These are phyloP conservation scores for Blastobotrys serpentis DNA, from an alignment of 1,139 yeast genomes.

Conservation along the genomic window DNA sequence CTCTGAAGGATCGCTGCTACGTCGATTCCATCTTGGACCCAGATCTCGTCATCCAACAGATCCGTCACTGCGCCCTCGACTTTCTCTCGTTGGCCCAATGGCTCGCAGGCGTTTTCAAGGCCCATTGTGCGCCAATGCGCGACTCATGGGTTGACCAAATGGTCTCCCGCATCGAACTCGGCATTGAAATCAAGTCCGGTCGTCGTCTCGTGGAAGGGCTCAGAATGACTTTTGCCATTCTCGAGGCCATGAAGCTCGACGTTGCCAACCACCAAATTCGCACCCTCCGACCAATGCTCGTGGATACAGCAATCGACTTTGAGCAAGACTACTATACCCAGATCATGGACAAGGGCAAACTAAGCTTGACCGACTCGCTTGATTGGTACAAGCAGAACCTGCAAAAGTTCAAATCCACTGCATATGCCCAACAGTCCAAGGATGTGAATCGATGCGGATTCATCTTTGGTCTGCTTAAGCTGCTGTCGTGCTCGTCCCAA, in stretches of 20 bases:
- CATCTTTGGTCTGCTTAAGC: conserved; percentile 54
- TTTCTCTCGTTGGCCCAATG: conserved; percentile 67
- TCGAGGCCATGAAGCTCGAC: conserved; percentile 95
- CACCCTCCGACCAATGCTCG: conserved; percentile 75
- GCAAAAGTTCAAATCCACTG: conserved; percentile 12
- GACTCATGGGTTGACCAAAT: conserved; percentile 87
- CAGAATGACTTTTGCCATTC: conserved; percentile 73
- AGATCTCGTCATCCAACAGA: conserved; percentile 73
- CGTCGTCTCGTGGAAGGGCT: conserved; percentile 70
- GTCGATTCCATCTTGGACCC: conserved; percentile 77
- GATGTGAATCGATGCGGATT: conserved; percentile 35
- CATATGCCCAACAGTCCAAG: conserved; percentile 18
- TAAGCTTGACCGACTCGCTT: conserved; percentile 64
- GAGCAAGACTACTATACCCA: conserved; percentile 85
- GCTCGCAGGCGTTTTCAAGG: conserved; percentile 68
- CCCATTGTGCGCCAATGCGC: conserved; percentile 95
- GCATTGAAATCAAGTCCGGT: conserved; percentile 55
- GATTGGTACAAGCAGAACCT: conserved; percentile 58
- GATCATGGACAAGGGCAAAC: conserved; percentile 62
- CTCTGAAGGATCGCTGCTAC: conserved; percentile 68
- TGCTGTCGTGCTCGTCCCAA: conserved; percentile 69
- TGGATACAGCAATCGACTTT: conserved; percentile 88
- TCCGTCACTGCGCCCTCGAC: conserved; percentile 65
- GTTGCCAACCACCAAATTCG: conserved; percentile 94
- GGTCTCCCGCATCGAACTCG: conserved; percentile 65